phyloP scores from a whole-genome alignment of 106 monocot species.

The Platanthera zijinensis region DNA sequence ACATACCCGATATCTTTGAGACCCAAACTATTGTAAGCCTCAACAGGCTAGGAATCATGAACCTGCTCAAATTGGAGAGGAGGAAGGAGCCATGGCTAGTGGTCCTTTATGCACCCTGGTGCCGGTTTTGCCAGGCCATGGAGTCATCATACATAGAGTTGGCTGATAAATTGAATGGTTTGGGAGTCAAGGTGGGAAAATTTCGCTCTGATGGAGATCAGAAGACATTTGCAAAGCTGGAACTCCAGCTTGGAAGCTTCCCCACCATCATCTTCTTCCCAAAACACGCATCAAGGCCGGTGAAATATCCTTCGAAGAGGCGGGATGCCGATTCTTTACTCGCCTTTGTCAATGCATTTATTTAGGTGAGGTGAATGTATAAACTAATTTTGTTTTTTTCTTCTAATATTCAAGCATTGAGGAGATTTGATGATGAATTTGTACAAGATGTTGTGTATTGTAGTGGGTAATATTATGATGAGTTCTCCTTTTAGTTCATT shows the following conservation, averaged over 20 bases:
- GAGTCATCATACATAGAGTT: conserved; percentile 71
- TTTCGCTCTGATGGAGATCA: conserved; percentile 84
- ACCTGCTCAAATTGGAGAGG: conserved; percentile 65
- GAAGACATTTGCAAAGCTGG: conserved; percentile 68
- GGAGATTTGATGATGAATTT: no score
- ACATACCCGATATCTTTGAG: conserved; percentile 47
- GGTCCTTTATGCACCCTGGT: conserved; percentile 97
- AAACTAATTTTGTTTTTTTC: neutral
- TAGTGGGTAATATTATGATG: no score
- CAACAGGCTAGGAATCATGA: conserved; percentile 63
- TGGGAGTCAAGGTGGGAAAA: conserved; percentile 70
- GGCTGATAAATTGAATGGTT: conserved; percentile 53
- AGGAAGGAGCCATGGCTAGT: conserved; percentile 81
- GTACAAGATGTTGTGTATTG: no score
- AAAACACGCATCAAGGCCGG: conserved; percentile 44
- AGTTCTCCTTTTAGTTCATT: no score
- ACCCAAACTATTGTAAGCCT: conserved; percentile 52
- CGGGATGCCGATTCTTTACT: conserved; percentile 76
- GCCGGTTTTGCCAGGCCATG: conserved; percentile 91
- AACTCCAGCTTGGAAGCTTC: conserved; percentile 79
- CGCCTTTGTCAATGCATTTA: conserved; percentile 63
- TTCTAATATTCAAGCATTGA: neutral
- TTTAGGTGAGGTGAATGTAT: conserved; percentile 36
- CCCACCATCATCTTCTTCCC: conserved; percentile 97
- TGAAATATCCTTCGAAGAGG: conserved; percentile 90